A percentile compares a stretch with the other conserved stretches of the same genome.
These are phyloP conservation scores for Sinapis alba DNA, from an alignment of 441 rosid genomes.

Conservation along the genomic window DNA sequence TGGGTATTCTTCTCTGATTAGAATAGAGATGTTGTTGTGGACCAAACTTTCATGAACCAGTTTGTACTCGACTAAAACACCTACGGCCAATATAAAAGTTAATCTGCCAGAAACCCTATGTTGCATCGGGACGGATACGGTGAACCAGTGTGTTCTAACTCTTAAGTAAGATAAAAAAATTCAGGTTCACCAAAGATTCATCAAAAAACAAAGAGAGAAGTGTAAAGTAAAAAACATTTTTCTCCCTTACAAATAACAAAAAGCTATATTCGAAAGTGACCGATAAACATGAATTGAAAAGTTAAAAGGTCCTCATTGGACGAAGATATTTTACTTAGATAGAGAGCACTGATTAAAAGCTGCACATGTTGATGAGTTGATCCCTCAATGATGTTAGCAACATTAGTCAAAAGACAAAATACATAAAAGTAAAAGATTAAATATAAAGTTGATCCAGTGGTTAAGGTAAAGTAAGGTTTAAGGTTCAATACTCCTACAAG, in stretches of 20 bases:
- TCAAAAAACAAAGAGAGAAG: neutral
- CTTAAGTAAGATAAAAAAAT: neutral
- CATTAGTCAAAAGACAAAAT: slow-evolving; percentile 2
- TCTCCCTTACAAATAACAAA: slow-evolving; percentile 6
- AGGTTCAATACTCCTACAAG: slow-evolving; percentile 19
- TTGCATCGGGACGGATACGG: too few species aligned
- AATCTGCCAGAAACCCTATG: too few species aligned
- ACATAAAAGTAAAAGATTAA: neutral
- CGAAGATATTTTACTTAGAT: slow-evolving; percentile 24
- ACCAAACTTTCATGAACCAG: neutral
- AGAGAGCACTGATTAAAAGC: slow-evolving; percentile 17
- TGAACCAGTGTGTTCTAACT: neutral
- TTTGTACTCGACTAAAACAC: neutral
- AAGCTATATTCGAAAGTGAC: slow-evolving; percentile 11
- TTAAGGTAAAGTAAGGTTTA: slow-evolving; percentile 25
- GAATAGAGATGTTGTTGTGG: neutral
- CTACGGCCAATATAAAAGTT: neutral
- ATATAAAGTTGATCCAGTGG: slow-evolving; percentile 24
- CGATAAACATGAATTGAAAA: slow-evolving; percentile 24
- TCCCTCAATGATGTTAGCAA: slow-evolving; percentile 23
- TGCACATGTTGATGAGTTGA: slow-evolving; percentile 19
- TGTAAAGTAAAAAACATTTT: slow-evolving; percentile 1
- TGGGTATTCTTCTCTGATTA: slow-evolving; percentile 2
- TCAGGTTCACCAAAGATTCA: neutral
- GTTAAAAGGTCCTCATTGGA: slow-evolving; percentile 16